These are phyloP conservation scores for Fermentozyma sake DNA, from an alignment of 1,139 yeast genomes.

Conservation along the genomic window DNA sequence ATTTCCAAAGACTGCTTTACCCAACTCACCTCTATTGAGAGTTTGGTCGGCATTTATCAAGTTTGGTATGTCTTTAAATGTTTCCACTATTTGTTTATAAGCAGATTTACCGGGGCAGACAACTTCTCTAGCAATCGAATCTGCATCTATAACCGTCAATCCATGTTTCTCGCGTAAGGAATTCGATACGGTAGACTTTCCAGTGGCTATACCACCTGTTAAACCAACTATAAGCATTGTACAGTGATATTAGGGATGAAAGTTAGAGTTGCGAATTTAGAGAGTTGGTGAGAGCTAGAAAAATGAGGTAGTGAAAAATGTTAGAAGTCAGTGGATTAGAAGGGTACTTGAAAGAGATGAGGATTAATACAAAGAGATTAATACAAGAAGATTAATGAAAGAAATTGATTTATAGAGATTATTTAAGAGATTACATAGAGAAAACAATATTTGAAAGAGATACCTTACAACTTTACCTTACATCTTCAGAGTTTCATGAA, in stretches of 20 bases:
- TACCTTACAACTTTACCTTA: too few species aligned
- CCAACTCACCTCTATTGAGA: constrained; percentile 71
- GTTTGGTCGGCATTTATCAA: constrained; percentile 47
- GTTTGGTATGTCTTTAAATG: constrained; percentile 58
- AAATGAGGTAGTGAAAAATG: too few species aligned
- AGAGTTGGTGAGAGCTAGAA: not conserved
- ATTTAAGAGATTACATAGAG: too few species aligned
- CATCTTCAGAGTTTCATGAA: too few species aligned
- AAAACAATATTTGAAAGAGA: too few species aligned
- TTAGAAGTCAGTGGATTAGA: too few species aligned
- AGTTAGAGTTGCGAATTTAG: too few species aligned
- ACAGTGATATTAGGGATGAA: too few species aligned
- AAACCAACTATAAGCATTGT: constrained; percentile 83
- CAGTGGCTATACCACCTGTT: constrained; percentile 95
- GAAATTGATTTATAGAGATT: too few species aligned
- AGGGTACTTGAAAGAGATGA: too few species aligned
- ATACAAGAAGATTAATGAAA: too few species aligned
- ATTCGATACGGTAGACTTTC: constrained; percentile 85
- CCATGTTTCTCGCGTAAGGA: constrained; percentile 47
- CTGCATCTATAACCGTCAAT: constrained; percentile 80
- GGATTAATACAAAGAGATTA: too few species aligned
- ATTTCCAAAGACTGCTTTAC: constrained; percentile 73
- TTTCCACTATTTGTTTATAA: constrained; percentile 55
- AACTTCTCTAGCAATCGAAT: constrained; percentile 77
- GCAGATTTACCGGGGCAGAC: constrained; percentile 78